Conservation (phyloP, 139 green algal genomes). For the Picochlorum sp. region DNA sequence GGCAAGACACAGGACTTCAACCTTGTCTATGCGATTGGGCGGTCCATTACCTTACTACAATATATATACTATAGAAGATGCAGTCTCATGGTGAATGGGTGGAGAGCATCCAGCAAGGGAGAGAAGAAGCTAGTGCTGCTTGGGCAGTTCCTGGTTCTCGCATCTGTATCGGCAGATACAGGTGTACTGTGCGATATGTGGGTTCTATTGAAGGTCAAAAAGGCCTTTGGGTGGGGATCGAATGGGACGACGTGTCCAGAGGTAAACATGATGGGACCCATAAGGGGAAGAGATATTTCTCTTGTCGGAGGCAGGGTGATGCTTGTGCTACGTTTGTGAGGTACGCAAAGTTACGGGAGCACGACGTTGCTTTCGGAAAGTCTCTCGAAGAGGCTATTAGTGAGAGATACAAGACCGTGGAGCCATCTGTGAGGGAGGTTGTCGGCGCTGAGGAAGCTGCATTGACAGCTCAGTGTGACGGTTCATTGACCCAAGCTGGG, state of each 20-base stretch:
- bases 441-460: conserved; percentile 52
- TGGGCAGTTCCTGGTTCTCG: conserved; percentile 1
- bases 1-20: no score
- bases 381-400: conserved; percentile 40
- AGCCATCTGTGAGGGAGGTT: conserved; percentile 19
- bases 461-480: neutral
- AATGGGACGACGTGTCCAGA: conserved; percentile 68
- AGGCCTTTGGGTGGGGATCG: conserved; percentile 69
- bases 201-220: conserved; percentile 48
- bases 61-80: no score
- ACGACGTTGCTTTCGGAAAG: conserved; percentile 23
- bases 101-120: no score
- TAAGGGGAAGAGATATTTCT: conserved; percentile 62
- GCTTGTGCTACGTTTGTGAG: conserved; percentile 58
- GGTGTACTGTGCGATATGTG: conserved; percentile 63
- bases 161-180: conserved; percentile 3
- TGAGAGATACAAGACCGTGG: conserved; percentile 39
- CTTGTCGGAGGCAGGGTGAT: conserved; percentile 1
- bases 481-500: conserved; percentile 3
- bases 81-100: no score
- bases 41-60: no score
- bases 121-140: neutral
- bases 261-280: conserved; percentile 74
- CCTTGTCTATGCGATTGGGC: no score
- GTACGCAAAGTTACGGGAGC: conserved; percentile 35